A percentile compares a stretch with the other conserved stretches of the same genome.
phyloP scores from a whole-genome alignment of 139 green algal species.

The Yamagishiella unicocca region DNA sequence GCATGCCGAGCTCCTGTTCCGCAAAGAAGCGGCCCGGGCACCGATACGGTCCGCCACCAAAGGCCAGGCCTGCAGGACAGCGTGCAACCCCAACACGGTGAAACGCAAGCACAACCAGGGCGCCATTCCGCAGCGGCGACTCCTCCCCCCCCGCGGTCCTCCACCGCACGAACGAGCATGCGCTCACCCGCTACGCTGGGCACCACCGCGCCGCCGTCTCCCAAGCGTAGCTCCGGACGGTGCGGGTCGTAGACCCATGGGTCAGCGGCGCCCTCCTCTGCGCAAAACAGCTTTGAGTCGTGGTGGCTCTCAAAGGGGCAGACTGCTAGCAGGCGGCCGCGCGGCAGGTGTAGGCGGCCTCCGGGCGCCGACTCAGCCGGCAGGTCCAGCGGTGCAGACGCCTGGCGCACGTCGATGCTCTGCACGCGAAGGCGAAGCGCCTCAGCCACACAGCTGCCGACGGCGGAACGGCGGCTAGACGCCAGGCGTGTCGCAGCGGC shows the following conservation, averaged over 20 bases:
- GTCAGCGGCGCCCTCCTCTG: not conserved
- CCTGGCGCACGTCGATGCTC: conserved; percentile 75
- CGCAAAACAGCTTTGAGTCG: conserved; percentile 61
- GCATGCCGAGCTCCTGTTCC: conserved; percentile 78
- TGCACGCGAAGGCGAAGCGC: conserved; percentile 69
- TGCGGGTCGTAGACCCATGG: conserved; percentile 59
- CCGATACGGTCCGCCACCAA: conserved; percentile 65
- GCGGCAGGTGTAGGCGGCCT: conserved; percentile 34
- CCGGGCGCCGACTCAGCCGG: not conserved
- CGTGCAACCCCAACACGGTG: too few species aligned
- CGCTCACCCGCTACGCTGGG: conserved; percentile 63
- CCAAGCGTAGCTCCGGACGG: conserved; percentile 59
- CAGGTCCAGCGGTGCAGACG: conserved; percentile 42
- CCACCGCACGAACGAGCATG: too few species aligned
- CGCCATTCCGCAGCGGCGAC: too few species aligned
- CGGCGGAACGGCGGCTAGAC: conserved; percentile 36
- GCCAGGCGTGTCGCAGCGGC: conserved; percentile 38
- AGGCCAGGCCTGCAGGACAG: conserved; percentile 47
- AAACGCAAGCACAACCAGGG: too few species aligned
- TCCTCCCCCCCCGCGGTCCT: too few species aligned
- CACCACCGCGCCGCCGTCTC: conserved; percentile 63
- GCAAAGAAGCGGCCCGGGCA: conserved; percentile 84
- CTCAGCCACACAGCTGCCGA: conserved; percentile 60
- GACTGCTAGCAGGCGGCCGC: conserved; percentile 75
- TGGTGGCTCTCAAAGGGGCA: conserved; percentile 75